phyloP scores from a whole-genome alignment of 2,329 filamentous ascomycete species.

The Eurotiales sp. region DNA sequence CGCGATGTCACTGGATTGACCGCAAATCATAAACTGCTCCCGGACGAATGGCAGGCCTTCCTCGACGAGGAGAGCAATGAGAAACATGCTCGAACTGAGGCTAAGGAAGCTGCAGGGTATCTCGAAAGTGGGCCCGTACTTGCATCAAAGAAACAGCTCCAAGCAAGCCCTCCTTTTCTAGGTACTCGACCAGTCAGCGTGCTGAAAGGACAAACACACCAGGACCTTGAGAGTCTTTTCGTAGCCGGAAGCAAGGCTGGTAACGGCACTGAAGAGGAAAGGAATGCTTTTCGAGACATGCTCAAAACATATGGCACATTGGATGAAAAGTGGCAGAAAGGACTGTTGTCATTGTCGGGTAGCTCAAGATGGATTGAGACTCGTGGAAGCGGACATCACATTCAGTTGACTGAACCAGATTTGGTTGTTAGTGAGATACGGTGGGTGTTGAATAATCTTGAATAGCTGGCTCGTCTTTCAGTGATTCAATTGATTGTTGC shows the following conservation, averaged over 20 bases:
- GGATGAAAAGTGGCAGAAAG: constrained; percentile 18
- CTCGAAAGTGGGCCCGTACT: constrained; percentile 7
- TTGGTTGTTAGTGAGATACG: constrained; percentile 17
- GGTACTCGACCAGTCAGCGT: constrained; percentile 22
- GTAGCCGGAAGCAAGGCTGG: constrained; percentile 19
- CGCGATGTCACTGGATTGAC: neutral
- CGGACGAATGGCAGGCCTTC: constrained; percentile 16
- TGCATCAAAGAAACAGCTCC: constrained; percentile 21
- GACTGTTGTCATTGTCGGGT: constrained; percentile 17
- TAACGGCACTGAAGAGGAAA: constrained; percentile 20
- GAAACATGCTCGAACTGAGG: constrained; percentile 12
- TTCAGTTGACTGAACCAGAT: constrained; percentile 18
- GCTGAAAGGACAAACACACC: constrained; percentile 22
- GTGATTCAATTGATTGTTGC: too few species aligned
- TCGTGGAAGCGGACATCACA: constrained; percentile 17
- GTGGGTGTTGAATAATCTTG: constrained; percentile 15
- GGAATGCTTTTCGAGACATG: constrained; percentile 15
- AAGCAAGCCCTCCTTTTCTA: constrained; percentile 17
- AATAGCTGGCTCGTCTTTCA: too few species aligned
- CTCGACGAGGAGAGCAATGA: constrained; percentile 14
- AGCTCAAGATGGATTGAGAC: constrained; percentile 12
- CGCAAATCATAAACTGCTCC: constrained; percentile 5
- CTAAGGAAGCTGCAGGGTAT: constrained; percentile 16
- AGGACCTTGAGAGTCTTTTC: constrained; percentile 20
- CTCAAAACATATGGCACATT: constrained; percentile 6